These are phyloP conservation scores for Aureobasidium mangrovei DNA, from an alignment of 2,329 filamentous ascomycete genomes.

Conservation along the genomic window DNA sequence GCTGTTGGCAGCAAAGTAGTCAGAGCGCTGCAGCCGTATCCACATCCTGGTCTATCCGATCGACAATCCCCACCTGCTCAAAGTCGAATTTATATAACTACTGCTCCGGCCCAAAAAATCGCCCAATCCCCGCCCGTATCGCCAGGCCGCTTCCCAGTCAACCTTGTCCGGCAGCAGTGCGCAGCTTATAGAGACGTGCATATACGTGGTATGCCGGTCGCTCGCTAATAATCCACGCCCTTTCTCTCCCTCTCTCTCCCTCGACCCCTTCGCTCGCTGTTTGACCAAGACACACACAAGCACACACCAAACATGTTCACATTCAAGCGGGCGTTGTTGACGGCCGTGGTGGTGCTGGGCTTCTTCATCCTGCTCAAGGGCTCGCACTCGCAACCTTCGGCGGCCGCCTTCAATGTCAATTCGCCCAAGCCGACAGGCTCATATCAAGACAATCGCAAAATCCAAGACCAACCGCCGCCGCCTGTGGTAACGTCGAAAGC, in stretches of 20 bases:
- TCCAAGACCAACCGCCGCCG: conserved; percentile 19
- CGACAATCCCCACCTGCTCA: background rate
- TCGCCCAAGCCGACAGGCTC: conserved; percentile 30
- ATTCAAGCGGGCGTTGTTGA: conserved; percentile 64
- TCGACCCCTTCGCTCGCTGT: background rate
- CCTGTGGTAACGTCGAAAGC: conserved; percentile 15
- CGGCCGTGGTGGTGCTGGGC: conserved; percentile 59
- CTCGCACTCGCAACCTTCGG: conserved; percentile 37
- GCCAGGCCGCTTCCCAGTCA: too few species aligned
- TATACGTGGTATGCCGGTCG: conserved; percentile 10
- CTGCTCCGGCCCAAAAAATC: background rate
- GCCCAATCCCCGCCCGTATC: background rate
- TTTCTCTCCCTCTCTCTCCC: background rate
- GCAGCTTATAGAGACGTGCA: conserved; percentile 9
- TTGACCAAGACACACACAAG: background rate
- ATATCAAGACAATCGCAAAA: conserved; percentile 29
- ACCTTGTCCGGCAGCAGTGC: background rate
- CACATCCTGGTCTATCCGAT: conserved; percentile 11
- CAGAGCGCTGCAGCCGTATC: background rate
- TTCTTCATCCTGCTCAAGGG: conserved; percentile 62
- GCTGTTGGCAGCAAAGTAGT: background rate
- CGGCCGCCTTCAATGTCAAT: conserved; percentile 21
- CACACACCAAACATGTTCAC: conserved; percentile 54
- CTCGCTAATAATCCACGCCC: conserved; percentile 6
- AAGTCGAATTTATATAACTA: conserved; percentile 3